A percentile compares a stretch with the other conserved stretches of the same genome.
phyloP scores from a whole-genome alignment of 1,284 basidiomycete species.

The Cryptococcus hybrid region DNA sequence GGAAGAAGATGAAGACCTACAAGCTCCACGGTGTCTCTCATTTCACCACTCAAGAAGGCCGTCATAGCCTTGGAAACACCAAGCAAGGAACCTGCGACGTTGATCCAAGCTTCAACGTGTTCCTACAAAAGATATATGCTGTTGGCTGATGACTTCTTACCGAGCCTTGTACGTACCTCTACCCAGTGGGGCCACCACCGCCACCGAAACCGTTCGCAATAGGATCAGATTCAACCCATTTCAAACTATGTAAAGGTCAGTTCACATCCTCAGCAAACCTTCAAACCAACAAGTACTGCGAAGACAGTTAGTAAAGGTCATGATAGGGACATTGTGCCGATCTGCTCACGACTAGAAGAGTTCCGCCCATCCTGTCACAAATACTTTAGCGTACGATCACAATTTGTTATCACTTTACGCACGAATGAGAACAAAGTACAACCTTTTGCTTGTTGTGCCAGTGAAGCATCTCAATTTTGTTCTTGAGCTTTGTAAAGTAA shows the following conservation, averaged over 20 bases:
- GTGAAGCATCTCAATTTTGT: slow-evolving; percentile 78
- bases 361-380: slow-evolving; percentile 73
- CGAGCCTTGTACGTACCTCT: slow-evolving; percentile 59
- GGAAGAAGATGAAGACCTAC: slow-evolving; percentile 20
- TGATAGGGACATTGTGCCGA: background rate
- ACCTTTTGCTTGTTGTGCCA: slow-evolving; percentile 73
- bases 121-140: slow-evolving; percentile 52
- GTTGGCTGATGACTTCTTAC: background rate
- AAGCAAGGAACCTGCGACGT: slow-evolving; percentile 84
- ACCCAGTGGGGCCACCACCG: slow-evolving; percentile 85
- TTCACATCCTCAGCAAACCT: slow-evolving; percentile 35
- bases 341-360: slow-evolving; percentile 52
- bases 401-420: slow-evolving; percentile 20
- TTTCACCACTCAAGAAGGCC: slow-evolving; percentile 89
- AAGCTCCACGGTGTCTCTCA: slow-evolving; percentile 89
- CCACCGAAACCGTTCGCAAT: slow-evolving; percentile 61
- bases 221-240: slow-evolving; percentile 87
- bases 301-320: slow-evolving; percentile 3
- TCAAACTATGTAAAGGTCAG: slow-evolving; percentile 59
- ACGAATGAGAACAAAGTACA: slow-evolving; percentile 77
- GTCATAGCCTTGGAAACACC: slow-evolving; percentile 85
- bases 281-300: slow-evolving; percentile 42
- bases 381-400: background rate
- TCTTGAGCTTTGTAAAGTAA: slow-evolving; percentile 86
- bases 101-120: slow-evolving; percentile 75